Conservation (phyloP, 164 flowering plant genomes). For the Umbilicus rupestris region DNA sequence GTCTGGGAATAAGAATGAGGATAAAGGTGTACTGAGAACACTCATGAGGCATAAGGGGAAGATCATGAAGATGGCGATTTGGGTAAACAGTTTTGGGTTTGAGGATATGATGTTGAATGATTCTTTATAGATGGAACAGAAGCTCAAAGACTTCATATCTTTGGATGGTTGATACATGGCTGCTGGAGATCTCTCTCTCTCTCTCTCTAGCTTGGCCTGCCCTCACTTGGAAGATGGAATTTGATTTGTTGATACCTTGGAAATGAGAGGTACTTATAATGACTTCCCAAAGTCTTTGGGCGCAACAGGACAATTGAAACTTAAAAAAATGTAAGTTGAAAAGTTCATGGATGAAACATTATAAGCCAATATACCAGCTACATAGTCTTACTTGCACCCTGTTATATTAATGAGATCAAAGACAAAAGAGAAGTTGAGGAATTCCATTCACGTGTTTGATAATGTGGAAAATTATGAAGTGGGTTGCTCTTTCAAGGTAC, state of each 20-base stretch:
- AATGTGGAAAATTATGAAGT: no score
- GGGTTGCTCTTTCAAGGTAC: no score
- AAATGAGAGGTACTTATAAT: not conserved
- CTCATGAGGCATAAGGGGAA: not conserved
- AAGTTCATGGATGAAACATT: no score
- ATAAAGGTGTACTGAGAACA: not conserved
- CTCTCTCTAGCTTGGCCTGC: no score
- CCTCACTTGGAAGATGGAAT: not conserved
- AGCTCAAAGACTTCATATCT: not conserved
- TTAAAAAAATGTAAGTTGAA: no score
- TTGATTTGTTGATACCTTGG: not conserved
- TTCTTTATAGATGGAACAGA: not conserved
- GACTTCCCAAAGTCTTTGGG: not conserved
- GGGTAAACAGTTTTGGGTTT: not conserved
- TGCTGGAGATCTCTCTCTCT: not conserved
- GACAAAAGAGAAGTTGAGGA: no score
- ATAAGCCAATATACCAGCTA: no score
- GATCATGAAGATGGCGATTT: not conserved
- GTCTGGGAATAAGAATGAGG: not conserved
- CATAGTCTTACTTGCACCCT: no score
- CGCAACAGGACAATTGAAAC: no score
- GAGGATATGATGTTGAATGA: constrained; percentile 2
- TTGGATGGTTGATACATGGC: constrained; percentile 3
- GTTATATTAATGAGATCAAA: no score
- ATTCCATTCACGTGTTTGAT: no score